Evolutionary conservation across 208 protist genomes (phyloP).

Genomic region (Leishmania amazonensis): DNA sequence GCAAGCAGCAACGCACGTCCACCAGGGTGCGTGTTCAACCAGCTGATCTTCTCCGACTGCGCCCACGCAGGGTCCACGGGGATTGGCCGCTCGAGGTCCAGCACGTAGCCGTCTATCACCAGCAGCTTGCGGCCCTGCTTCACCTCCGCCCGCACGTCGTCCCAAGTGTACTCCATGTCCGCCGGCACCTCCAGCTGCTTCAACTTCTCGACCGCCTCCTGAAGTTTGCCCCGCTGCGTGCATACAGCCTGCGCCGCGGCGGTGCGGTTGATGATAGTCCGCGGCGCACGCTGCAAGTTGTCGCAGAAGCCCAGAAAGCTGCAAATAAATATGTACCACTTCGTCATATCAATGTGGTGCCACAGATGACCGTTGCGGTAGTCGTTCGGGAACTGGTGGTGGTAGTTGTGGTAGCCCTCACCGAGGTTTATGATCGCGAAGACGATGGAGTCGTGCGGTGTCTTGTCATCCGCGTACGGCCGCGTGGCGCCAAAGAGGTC

Average conservation of each 20-base stretch:
- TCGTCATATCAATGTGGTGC: conserved; percentile 86
- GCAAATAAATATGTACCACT: conserved; percentile 71
- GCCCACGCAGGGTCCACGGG: conserved; percentile 52
- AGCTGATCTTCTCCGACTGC: conserved; percentile 56
- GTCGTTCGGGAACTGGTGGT: conserved; percentile 91
- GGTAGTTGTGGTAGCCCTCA: conserved; percentile 93
- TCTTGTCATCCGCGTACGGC: conserved; percentile 70
- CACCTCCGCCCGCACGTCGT: conserved; percentile 55
- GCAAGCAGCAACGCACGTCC: conserved; percentile 63
- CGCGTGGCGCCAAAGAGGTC: conserved; percentile 52
- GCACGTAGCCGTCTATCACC: conserved; percentile 61
- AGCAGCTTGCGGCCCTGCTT: conserved; percentile 55
- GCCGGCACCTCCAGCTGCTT: conserved; percentile 43
- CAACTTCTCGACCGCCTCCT: conserved; percentile 30
- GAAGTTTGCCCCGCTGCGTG: conserved; percentile 30
- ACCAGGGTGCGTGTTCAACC: conserved; percentile 70
- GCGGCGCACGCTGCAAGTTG: conserved; percentile 57
- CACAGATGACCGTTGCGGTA: conserved; percentile 85
- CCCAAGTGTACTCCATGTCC: conserved; percentile 46
- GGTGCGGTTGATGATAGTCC: conserved; percentile 45
- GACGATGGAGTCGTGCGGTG: conserved; percentile 75
- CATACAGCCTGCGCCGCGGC: conserved; percentile 30
- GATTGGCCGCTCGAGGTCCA: conserved; percentile 61
- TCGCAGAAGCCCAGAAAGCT: conserved; percentile 57
- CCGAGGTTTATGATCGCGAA: conserved; percentile 78